phyloP scores from a whole-genome alignment of 306 rosid species.

The Cicer cuneatum region DNA sequence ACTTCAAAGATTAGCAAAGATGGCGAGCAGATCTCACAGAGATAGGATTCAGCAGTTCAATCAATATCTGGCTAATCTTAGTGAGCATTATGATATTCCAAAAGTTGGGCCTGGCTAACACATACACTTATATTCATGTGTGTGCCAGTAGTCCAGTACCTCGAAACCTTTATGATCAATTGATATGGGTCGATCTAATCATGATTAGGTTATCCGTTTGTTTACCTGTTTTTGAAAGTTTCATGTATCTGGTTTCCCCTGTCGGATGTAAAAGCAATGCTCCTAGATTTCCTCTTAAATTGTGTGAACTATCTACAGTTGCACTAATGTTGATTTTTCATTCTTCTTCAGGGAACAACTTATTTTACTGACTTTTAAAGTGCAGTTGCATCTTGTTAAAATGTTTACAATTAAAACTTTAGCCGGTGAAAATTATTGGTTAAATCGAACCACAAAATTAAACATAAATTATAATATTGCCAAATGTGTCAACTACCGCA shows the following conservation, averaged over 20 bases:
- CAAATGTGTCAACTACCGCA: too few species aligned
- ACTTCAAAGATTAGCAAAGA: slow-evolving; percentile 45
- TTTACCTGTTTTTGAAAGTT: background rate
- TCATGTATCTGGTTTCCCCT: background rate
- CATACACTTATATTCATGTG: background rate
- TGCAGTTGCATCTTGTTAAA: background rate
- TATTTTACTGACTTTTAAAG: background rate
- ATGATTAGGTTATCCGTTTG: background rate
- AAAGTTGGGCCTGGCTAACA: slow-evolving; percentile 55
- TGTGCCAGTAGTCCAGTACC: background rate
- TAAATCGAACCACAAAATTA: background rate
- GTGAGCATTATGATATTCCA: slow-evolving; percentile 55
- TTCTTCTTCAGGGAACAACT: background rate
- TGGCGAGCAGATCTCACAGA: slow-evolving; percentile 48
- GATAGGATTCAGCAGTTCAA: slow-evolving; percentile 49
- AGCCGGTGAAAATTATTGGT: background rate
- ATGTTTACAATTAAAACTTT: background rate
- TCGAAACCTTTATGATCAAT: too few species aligned
- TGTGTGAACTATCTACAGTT: background rate
- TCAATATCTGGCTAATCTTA: slow-evolving; percentile 49
- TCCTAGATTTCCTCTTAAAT: background rate
- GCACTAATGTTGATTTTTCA: background rate
- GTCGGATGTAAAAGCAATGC: background rate
- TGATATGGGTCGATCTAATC: too few species aligned
- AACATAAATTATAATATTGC: too few species aligned